Percentiles rank a stretch among this genome's conserved stretches.
These are phyloP conservation scores for Saturnispora ahearnii DNA, from an alignment of 805 yeast genomes.

Conservation along the genomic window DNA sequence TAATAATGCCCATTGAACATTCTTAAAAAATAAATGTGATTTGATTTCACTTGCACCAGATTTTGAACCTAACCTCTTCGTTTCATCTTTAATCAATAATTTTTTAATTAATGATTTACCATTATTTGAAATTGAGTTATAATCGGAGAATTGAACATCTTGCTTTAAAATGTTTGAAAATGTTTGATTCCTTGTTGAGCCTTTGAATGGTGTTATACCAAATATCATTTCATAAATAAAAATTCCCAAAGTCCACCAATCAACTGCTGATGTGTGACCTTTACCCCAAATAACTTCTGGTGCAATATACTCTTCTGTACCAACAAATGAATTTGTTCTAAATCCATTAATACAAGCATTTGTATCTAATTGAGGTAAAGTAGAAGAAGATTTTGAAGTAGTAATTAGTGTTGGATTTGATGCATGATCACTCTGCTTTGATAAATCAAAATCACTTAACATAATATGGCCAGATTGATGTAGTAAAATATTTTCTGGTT, in stretches of 20 bases:
- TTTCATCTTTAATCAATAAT: constrained; percentile 79
- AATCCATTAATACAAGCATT: constrained; percentile 93
- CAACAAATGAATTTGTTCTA: constrained; percentile 95
- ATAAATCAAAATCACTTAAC: constrained; percentile 93
- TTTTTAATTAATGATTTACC: constrained; percentile 78
- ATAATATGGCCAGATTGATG: constrained; percentile 98
- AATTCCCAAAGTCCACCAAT: constrained; percentile 99
- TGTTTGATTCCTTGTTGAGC: constrained; percentile 78
- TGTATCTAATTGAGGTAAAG: constrained; percentile 70
- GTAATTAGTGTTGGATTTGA: constrained; percentile 65
- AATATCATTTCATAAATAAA: constrained; percentile 88
- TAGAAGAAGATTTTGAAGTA: constrained; percentile 20
- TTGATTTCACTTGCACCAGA: constrained; percentile 95
- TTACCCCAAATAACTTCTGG: constrained; percentile 97
- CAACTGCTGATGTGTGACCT: constrained; percentile 97
- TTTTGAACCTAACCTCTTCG: constrained; percentile 79
- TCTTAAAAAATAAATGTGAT: constrained; percentile 84
- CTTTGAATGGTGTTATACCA: constrained; percentile 96
- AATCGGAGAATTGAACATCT: constrained; percentile 73
- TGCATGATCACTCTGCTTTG: constrained; percentile 74
- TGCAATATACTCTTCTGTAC: constrained; percentile 97
- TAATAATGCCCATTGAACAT: constrained; percentile 88
- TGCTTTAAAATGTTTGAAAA: constrained; percentile 78
- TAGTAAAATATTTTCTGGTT: constrained; percentile 89
- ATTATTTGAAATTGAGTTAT: constrained; percentile 46